Evolutionary conservation across 2,329 filamentous ascomycete genomes (phyloP).

Genomic region (Neofusicoccum cordaticola): DNA sequence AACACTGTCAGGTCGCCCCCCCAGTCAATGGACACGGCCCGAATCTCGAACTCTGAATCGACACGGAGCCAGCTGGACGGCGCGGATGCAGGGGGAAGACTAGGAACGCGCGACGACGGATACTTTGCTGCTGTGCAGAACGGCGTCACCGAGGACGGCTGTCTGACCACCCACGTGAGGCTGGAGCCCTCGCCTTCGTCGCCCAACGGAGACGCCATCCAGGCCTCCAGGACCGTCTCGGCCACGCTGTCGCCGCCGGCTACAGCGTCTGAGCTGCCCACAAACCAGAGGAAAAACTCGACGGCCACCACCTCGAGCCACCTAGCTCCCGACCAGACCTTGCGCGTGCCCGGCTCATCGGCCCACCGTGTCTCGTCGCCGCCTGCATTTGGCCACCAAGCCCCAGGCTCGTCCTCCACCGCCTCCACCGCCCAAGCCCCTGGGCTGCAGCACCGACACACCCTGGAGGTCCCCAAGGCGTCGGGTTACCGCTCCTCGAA

Average conservation of each 20-base stretch:
- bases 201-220: constrained; percentile 25
- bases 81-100: not conserved
- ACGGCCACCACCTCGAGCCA: constrained; percentile 24
- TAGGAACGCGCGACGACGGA: constrained; percentile 42
- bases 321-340: constrained; percentile 27
- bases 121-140: constrained; percentile 43
- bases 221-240: constrained; percentile 1
- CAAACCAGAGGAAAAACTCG: constrained; percentile 24
- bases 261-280: not conserved
- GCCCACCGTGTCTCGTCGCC: constrained; percentile 62
- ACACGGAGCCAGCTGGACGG: constrained; percentile 10
- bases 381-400: constrained; percentile 48
- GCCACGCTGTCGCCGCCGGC: not conserved
- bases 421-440: constrained; percentile 48
- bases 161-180: constrained; percentile 35
- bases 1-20: constrained; percentile 24
- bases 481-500: constrained; percentile 64
- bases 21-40: constrained; percentile 20
- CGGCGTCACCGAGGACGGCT: constrained; percentile 36
- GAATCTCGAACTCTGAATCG: constrained; percentile 25
- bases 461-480: constrained; percentile 77
- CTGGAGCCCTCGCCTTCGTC: constrained; percentile 28
- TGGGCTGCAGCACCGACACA: constrained; percentile 77
- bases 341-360: constrained; percentile 34
- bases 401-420: constrained; percentile 32